phyloP scores from a whole-genome alignment of 805 yeast genomes.

The Metschnikowia shivogae region DNA sequence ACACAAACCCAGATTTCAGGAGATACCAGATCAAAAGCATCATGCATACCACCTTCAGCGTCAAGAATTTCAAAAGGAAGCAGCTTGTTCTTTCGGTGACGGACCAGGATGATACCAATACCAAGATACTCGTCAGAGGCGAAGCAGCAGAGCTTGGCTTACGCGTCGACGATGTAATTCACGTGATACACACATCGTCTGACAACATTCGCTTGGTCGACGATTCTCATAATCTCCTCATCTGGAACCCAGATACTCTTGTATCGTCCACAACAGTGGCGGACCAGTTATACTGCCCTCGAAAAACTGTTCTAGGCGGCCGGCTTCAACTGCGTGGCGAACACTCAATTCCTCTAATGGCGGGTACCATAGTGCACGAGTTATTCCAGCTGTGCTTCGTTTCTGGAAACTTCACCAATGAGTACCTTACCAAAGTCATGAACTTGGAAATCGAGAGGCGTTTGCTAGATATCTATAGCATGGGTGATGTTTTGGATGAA shows the following conservation, averaged over 20 bases:
- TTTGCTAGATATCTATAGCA: constrained; percentile 49
- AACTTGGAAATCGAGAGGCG: constrained; percentile 42
- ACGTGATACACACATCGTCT: constrained; percentile 48
- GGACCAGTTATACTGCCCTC: constrained; percentile 65
- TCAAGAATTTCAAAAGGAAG: constrained; percentile 25
- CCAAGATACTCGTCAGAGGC: constrained; percentile 54
- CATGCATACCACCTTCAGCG: constrained; percentile 26
- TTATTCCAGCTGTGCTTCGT: constrained; percentile 60
- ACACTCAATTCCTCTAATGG: constrained; percentile 57
- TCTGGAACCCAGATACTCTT: constrained; percentile 80
- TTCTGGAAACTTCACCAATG: constrained; percentile 31
- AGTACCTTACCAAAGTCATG: constrained; percentile 34
- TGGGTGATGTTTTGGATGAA: constrained; percentile 46
- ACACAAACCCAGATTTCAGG: constrained; percentile 42
- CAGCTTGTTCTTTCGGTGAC: constrained; percentile 56
- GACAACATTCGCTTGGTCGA: constrained; percentile 46
- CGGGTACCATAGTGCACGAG: constrained; percentile 82
- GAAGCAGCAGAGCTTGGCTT: constrained; percentile 54
- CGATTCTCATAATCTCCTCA: constrained; percentile 54
- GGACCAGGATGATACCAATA: constrained; percentile 27
- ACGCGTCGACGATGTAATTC: constrained; percentile 53
- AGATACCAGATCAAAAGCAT: constrained; percentile 44
- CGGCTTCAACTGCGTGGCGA: constrained; percentile 61
- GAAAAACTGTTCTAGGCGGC: constrained; percentile 62
- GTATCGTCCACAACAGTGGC: constrained; percentile 81